Conservation (phyloP, 495 filamentous ascomycete genomes). For the Penicillium dipodomyicola region DNA sequence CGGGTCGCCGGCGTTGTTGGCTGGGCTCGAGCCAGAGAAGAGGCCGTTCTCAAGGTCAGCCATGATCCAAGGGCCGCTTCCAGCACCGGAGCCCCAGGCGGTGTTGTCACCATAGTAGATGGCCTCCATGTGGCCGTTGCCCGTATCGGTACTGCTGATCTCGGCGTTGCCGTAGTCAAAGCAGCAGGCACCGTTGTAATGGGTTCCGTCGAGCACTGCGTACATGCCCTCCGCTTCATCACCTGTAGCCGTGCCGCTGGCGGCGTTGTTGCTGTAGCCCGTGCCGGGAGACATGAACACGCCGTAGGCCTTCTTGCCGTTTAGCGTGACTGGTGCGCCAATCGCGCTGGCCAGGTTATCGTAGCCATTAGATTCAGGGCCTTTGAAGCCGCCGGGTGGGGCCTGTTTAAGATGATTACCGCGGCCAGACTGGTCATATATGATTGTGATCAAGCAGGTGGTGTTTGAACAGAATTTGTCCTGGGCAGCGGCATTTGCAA, state of each 20-base stretch:
- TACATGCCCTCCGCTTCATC: slow-evolving; percentile 58
- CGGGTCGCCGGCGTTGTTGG: slow-evolving; percentile 45
- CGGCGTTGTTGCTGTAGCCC: slow-evolving; percentile 54
- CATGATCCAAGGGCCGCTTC: slow-evolving; percentile 59
- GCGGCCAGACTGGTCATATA: slow-evolving; percentile 60
- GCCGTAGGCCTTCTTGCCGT: slow-evolving; percentile 58
- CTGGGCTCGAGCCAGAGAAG: slow-evolving; percentile 48
- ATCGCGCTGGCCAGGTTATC: slow-evolving; percentile 54
- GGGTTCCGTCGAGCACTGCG: slow-evolving; percentile 57
- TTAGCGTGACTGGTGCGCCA: slow-evolving; percentile 57
- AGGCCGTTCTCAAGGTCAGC: slow-evolving; percentile 60
- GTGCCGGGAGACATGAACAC: slow-evolving; percentile 56
- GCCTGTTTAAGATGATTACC: slow-evolving; percentile 58
- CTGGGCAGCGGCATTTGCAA: slow-evolving; percentile 56
- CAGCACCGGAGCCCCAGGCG: slow-evolving; percentile 51
- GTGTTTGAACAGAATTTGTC: slow-evolving; percentile 56
- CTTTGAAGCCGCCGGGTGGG: slow-evolving; percentile 50
- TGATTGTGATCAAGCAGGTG: slow-evolving; percentile 57
- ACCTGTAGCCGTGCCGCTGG: slow-evolving; percentile 49
- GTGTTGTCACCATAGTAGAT: slow-evolving; percentile 55
- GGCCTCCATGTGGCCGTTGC: slow-evolving; percentile 60
- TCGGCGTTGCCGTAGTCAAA: slow-evolving; percentile 64
- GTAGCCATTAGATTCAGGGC: slow-evolving; percentile 52
- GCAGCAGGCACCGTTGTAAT: slow-evolving; percentile 58
- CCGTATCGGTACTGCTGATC: slow-evolving; percentile 51